Evolutionary conservation across 1,284 basidiomycete genomes (phyloP), one percentile per base, ranked within the genome.

Genomic region (Exobasidium rhododendri): DNA sequence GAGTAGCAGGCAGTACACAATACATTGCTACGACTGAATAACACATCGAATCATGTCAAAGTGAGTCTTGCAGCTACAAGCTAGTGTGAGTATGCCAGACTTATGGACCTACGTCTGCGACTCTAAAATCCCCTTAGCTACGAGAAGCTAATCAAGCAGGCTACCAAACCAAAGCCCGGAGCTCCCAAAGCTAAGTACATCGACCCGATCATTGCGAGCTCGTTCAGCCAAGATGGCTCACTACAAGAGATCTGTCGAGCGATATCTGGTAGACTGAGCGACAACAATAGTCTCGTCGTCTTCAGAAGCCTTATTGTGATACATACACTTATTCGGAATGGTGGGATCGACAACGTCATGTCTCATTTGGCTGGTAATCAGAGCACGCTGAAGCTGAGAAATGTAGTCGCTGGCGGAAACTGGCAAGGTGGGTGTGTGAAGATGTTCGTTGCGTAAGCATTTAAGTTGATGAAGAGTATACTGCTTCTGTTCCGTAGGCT

Each of bases 281-380:
- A 99, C 74, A 88, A 92, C 24, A 97, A 94, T 80, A 87, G 87
- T 31, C 87, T 92, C 56, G 85, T 96, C 70, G 93, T 92, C 17
- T 96, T 97, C 87, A 98, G 98, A 78, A 91, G 93, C 0, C 84
- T 98, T 70, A 88, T 98, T 74, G 91, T 96, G 4, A 83, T 97
- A 22, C 94, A 99, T 80, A 92, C 89, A 31, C 90, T 98, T 88
- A 90, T 98, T 76, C 87, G 94, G 30, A 91, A 92, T 64, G 94
- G 93, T 17, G 86, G 90, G 13, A 93, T 94, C 14, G 92, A 97
- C 82, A 90, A 92, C 71, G 87, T 97, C 5, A 86, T 97, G 32
- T 84, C 85, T 11, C 89, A 91, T 77, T 85, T 97, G 20, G 88
- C 90, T 3, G 60, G 65, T 10, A 73, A 77, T 20, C 54, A 61